phyloP scores from a whole-genome alignment of 306 rosid genomes.

The Carpinus fangiana region DNA sequence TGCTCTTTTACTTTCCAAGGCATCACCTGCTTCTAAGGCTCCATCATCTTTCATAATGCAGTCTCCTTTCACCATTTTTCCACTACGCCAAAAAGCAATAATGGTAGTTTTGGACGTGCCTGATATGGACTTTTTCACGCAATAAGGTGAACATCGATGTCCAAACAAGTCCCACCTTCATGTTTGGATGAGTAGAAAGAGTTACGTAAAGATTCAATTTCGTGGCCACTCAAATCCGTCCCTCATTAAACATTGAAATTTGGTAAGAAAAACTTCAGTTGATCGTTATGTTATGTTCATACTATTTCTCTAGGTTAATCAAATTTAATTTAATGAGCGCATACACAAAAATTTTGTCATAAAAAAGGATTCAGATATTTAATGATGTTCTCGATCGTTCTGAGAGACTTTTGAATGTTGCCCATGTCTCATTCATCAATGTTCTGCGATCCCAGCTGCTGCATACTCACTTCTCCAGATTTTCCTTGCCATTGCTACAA shows the following conservation, averaged over 20 bases:
- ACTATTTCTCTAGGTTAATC: too few species aligned
- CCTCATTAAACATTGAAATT: neutral
- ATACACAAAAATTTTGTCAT: too few species aligned
- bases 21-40: neutral
- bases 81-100: slow-evolving; percentile 1
- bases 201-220: neutral
- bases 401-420: neutral
- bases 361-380: too few species aligned
- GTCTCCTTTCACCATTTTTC: neutral
- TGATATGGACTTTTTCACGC: neutral
- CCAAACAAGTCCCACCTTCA: too few species aligned
- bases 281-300: too few species aligned
- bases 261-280: too few species aligned
- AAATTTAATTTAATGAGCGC: too few species aligned
- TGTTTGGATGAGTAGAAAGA: too few species aligned
- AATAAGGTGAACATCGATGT: too few species aligned
- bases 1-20: neutral
- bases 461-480: neutral
- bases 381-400: too few species aligned
- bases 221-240: neutral
- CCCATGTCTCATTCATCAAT: neutral
- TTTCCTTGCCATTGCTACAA: neutral
- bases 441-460: neutral
- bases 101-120: neutral
- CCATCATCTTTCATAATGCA: neutral